Evolutionary conservation across 192 early-diverging fungal species (phyloP).

Genomic region (Umbelopsis sp.): DNA sequence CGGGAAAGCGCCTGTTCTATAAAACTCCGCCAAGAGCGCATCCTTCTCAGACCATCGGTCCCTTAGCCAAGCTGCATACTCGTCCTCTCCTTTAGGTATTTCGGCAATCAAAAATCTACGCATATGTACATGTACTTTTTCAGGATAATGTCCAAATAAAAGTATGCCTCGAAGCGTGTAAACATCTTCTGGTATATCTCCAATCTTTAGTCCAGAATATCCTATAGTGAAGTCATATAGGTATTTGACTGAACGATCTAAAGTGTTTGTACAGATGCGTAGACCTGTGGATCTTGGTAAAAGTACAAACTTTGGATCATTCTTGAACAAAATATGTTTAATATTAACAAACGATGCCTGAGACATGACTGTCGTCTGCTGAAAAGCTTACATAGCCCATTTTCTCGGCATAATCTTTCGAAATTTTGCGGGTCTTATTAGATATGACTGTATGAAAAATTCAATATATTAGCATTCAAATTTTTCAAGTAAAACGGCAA

Average conservation of each 20-base stretch:
- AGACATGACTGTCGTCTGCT: background rate
- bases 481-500: background rate
- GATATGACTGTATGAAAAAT: slow-evolving; percentile 60
- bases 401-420: slow-evolving; percentile 72
- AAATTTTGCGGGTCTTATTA: slow-evolving; percentile 68
- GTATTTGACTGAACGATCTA: slow-evolving; percentile 69
- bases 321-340: slow-evolving; percentile 35
- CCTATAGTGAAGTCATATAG: slow-evolving; percentile 91
- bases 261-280: slow-evolving; percentile 66
- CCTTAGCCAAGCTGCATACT: slow-evolving; percentile 77
- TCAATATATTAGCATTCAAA: background rate
- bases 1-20: slow-evolving; percentile 73
- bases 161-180: slow-evolving; percentile 82
- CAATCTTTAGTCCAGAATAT: slow-evolving; percentile 73
- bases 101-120: slow-evolving; percentile 64
- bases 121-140: slow-evolving; percentile 82
- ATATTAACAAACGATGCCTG: background rate
- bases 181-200: slow-evolving; percentile 81
- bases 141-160: slow-evolving; percentile 70
- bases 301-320: slow-evolving; percentile 69
- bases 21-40: slow-evolving; percentile 76
- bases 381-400: slow-evolving; percentile 49
- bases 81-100: slow-evolving; percentile 71
- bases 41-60: slow-evolving; percentile 86
- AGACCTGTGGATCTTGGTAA: slow-evolving; percentile 87